Conservation (phyloP, 2,329 filamentous ascomycete species). For the Colletotrichum agaves region DNA sequence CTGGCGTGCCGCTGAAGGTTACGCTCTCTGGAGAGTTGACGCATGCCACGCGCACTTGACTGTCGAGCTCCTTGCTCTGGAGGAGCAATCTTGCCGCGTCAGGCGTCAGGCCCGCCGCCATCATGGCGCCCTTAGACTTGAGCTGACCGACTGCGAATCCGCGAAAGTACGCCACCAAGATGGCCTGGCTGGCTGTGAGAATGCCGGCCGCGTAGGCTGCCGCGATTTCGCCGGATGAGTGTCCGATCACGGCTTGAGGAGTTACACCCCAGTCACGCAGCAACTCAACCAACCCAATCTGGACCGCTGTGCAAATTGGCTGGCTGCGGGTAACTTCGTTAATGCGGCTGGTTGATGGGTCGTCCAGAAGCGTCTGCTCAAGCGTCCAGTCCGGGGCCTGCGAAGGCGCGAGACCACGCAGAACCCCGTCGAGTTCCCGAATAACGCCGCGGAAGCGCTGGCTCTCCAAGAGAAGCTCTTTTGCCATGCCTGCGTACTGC, state of each 20-base stretch:
- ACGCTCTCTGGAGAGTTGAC: not conserved
- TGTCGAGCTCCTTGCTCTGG: no score
- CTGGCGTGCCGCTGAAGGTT: not conserved
- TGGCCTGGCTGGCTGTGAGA: conserved; percentile 44
- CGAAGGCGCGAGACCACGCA: no score
- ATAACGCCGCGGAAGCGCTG: not conserved
- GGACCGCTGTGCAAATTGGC: conserved; percentile 46
- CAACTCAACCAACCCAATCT: conserved; percentile 44
- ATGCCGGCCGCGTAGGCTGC: conserved; percentile 61
- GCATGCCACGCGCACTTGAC: no score
- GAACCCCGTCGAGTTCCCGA: conserved; percentile 8
- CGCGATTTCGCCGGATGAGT: conserved; percentile 62
- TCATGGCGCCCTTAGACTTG: no score
- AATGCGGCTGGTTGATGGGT: conserved; percentile 21
- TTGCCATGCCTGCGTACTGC: conserved; percentile 40
- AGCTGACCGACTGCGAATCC: not conserved
- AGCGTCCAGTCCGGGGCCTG: conserved; percentile 36
- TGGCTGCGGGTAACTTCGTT: conserved; percentile 40
- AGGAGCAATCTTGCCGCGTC: no score
- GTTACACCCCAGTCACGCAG: conserved; percentile 45
- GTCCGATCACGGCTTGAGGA: conserved; percentile 54
- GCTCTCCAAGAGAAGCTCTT: conserved; percentile 30
- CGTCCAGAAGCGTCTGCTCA: conserved; percentile 33
- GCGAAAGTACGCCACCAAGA: conserved; percentile 40
- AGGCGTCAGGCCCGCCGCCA: no score